phyloP scores from a whole-genome alignment of 2,329 filamentous ascomycete genomes.

The Blastomyces parvus region DNA sequence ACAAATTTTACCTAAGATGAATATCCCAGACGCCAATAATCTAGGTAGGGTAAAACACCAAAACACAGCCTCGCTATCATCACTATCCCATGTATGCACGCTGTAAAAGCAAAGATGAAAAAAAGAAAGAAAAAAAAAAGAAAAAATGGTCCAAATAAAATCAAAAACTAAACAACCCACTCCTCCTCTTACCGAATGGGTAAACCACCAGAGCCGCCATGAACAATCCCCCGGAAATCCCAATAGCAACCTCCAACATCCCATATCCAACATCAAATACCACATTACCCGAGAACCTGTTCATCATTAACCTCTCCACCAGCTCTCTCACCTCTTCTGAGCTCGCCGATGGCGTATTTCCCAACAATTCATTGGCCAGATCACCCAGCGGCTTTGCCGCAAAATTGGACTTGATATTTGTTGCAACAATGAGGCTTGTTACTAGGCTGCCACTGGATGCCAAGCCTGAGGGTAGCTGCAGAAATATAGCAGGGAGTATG shows the following conservation, averaged over 20 bases:
- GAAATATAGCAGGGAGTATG: constrained; percentile 79
- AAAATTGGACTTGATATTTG: constrained; percentile 8
- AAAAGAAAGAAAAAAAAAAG: background rate
- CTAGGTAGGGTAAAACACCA: too few relatives aligned
- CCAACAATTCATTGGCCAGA: constrained; percentile 6
- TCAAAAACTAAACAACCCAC: constrained; percentile 39
- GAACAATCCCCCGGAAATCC: constrained; percentile 40
- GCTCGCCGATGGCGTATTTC: constrained; percentile 11
- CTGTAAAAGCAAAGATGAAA: background rate
- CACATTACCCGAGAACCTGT: constrained; percentile 22
- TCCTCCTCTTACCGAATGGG: constrained; percentile 38
- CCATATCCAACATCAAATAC: constrained; percentile 39
- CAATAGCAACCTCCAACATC: constrained; percentile 41
- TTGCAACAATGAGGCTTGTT: constrained; percentile 40
- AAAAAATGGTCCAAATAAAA: constrained; percentile 1
- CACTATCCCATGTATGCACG: too few relatives aligned
- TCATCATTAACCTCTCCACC: constrained; percentile 26
- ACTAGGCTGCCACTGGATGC: constrained; percentile 50
- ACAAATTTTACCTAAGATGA: background rate
- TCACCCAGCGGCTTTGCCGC: constrained; percentile 11
- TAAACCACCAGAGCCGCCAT: constrained; percentile 39
- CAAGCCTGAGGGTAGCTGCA: constrained; percentile 52
- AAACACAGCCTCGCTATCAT: too few relatives aligned
- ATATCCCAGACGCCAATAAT: too few relatives aligned
- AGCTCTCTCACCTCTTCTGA: constrained; percentile 1